Evolutionary conservation across 202 grass and related monocot genomes (phyloP).

Genomic region (Setaria viridis): DNA sequence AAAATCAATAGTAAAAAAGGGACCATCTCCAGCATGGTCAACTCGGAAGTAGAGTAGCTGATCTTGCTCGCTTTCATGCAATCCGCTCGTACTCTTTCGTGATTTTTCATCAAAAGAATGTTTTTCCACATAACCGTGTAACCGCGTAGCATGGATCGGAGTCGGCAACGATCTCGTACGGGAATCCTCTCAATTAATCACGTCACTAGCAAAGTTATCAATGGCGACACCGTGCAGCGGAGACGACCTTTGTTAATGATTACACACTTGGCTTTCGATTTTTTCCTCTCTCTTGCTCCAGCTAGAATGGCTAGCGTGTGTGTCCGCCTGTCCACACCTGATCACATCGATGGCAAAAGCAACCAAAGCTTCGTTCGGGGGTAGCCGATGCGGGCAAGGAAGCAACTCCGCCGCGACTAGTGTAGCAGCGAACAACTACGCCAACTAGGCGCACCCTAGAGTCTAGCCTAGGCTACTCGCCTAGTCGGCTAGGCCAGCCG

Average conservation of each 20-base stretch:
- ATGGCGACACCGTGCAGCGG: not conserved
- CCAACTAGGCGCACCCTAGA: not conserved
- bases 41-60: not conserved
- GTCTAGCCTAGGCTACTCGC: too few relatives aligned
- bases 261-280: not conserved
- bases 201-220: not conserved
- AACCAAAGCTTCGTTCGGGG: not conserved
- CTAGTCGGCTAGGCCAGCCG: not conserved
- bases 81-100: not conserved
- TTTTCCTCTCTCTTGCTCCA: not conserved
- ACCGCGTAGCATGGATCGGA: not conserved
- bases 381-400: conserved; percentile 39
- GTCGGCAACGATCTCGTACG: not conserved
- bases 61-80: not conserved
- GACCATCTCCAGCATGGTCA: not conserved
- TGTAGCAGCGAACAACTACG: conserved; percentile 11
- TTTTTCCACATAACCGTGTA: not conserved
- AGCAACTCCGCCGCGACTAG: not conserved
- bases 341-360: conserved; percentile 18
- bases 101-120: not conserved
- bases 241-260: not conserved
- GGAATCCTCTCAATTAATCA: not conserved
- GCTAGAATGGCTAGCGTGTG: conserved; percentile 25
- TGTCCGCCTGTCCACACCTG: conserved; percentile 30
- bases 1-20: not conserved